Evolutionary conservation across 2,329 filamentous ascomycete species (phyloP).

Genomic region (Diaporthe sp.): DNA sequence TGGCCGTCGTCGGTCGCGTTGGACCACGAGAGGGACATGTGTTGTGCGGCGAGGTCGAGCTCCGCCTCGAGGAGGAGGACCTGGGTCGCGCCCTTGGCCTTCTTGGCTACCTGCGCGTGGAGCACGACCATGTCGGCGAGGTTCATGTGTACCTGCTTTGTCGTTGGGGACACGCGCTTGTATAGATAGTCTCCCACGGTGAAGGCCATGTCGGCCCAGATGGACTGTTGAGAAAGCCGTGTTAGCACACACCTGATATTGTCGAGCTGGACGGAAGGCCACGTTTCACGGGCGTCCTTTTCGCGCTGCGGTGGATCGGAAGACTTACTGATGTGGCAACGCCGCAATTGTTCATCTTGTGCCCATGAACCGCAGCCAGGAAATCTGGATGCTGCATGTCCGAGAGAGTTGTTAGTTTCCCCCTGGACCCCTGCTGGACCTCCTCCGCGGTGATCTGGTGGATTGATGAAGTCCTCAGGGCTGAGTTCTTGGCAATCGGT

Average conservation of each 20-base stretch:
- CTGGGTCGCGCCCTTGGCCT: background rate
- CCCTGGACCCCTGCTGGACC: background rate
- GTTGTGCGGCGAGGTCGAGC: background rate
- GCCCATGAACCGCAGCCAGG: background rate
- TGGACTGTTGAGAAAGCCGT: background rate
- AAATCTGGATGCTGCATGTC: background rate
- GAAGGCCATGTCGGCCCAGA: too few species aligned
- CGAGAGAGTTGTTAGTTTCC: background rate
- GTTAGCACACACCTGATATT: background rate
- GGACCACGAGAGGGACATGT: background rate
- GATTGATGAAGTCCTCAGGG: background rate
- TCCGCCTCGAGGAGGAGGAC: background rate
- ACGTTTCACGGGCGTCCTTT: too few species aligned
- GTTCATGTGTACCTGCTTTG: background rate
- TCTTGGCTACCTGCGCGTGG: background rate
- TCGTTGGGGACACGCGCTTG: background rate
- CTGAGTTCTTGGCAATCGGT: background rate
- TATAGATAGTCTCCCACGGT: background rate
- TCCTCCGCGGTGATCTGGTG: background rate
- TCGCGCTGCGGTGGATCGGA: background rate
- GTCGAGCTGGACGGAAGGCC: too few species aligned
- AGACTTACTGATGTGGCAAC: background rate
- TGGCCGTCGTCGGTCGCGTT: background rate
- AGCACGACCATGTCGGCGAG: background rate
- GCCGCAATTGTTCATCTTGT: slow-evolving; percentile 1